Evolutionary conservation across 1,284 basidiomycete genomes (phyloP), one percentile per base, ranked within the genome.

Genomic region (Trichosporon sp.): DNA sequence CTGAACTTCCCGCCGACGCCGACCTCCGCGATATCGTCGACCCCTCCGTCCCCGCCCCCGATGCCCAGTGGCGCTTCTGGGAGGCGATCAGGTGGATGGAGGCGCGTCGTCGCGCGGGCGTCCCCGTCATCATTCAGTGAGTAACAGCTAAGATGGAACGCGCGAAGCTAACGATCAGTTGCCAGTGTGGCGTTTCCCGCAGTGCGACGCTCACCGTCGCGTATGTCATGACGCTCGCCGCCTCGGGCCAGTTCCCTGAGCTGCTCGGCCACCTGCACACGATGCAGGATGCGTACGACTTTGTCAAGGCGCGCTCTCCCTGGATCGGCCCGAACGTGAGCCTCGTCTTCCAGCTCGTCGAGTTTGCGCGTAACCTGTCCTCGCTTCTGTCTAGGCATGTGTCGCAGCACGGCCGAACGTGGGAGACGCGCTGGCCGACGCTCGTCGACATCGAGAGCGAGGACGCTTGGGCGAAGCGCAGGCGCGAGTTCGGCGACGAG

Each of bases 251-350:
- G 1, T 86, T 90, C 54, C 87, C 85, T 37, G 89, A 91, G 19
- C 88, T 90, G 14, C 86, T 91, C 31, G 90, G 93, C 73, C 88
- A 93, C 10, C 90, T 91, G 6, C 74, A 78, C 35, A 84, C 93
- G 65, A 97, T 97, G 94, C 93, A 97, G 81, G 92, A 91, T 68
- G 92, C 94, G 48, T 98, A 98, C 85, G 86, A 91, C 74, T 95
- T 89, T 84, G 93, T 96, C 65, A 96, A 97, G 84, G 87, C 89
- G 77, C 94, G 92, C 85, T 93, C 91, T 79, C 89, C 89, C 80
- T 92, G 92, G 87, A 89, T 94, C 73, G 93, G 94, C 21, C 95
- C 96, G 59, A 98, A 98, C 84, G 96, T 96, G 90, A 93, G 94
- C 70, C 90, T 98, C 80, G 96, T 98, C 83, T 98, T 96, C 87